Conservation (phyloP, 352 stramenopile species). For the Pythium oligandrum region DNA sequence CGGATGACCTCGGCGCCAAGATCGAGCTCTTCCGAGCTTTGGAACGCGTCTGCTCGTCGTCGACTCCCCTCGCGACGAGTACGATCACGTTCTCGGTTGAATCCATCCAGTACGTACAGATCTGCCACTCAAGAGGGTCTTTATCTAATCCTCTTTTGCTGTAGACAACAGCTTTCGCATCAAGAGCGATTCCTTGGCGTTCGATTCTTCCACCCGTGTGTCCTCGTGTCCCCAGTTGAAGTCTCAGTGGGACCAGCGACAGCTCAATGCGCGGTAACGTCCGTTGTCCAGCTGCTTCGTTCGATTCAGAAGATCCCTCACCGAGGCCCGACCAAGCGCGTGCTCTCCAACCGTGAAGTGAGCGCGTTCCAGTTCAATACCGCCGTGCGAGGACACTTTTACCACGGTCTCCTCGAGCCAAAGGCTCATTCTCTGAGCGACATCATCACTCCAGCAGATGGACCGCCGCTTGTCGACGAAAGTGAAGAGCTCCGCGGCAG, state of each 20-base stretch:
- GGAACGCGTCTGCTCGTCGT: constrained; percentile 45
- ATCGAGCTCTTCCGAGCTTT: constrained; percentile 54
- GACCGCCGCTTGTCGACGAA: constrained; percentile 31
- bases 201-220: constrained; percentile 68
- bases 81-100: constrained; percentile 58
- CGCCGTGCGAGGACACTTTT: constrained; percentile 48
- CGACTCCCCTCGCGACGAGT: constrained; percentile 54
- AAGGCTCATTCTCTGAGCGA: constrained; percentile 31
- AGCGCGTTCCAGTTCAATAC: constrained; percentile 65
- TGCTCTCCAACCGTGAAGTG: constrained; percentile 48
- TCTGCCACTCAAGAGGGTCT: neutral
- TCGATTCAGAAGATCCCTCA: constrained; percentile 57
- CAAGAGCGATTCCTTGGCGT: constrained; percentile 56
- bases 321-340: constrained; percentile 50
- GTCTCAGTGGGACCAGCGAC: constrained; percentile 39
- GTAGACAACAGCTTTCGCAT: constrained; percentile 30
- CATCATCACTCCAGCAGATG: constrained; percentile 35
- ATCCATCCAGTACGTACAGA: constrained; percentile 44
- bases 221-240: constrained; percentile 61
- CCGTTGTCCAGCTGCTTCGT: constrained; percentile 40
- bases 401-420: constrained; percentile 53
- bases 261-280: constrained; percentile 30
- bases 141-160: neutral
- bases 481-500: constrained; percentile 3
- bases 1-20: constrained; percentile 55